These are phyloP conservation scores for Colletotrichum lindemuthianum DNA, from an alignment of 2,329 filamentous ascomycete species.

Conservation along the genomic window DNA sequence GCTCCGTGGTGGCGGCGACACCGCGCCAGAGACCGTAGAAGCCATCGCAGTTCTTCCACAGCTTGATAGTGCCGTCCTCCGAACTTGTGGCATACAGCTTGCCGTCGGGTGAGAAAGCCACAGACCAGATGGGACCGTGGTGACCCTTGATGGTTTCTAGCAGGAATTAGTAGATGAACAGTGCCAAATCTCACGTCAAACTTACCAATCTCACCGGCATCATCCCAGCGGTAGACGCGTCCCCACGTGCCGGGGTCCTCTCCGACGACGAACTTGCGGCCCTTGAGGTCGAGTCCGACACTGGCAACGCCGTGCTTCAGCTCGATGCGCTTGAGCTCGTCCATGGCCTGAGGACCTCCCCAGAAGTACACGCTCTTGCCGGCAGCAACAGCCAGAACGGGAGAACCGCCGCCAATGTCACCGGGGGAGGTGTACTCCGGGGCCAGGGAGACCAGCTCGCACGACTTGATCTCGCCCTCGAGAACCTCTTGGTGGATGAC, in stretches of 20 bases:
- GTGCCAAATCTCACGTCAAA: conserved; percentile 30
- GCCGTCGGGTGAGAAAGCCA: conserved; percentile 93
- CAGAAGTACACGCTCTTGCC: conserved; percentile 96
- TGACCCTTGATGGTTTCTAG: conserved; percentile 94
- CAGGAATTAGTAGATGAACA: conserved; percentile 22
- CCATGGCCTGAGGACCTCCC: conserved; percentile 76
- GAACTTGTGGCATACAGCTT: conserved; percentile 97
- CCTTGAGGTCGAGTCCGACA: conserved; percentile 85
- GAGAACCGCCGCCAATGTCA: conserved; percentile 73
- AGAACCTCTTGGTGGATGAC: conserved; percentile 81
- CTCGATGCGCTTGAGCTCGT: conserved; percentile 80
- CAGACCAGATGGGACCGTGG: conserved; percentile 96
- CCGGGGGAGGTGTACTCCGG: conserved; percentile 65
- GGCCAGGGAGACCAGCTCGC: conserved; percentile 82
- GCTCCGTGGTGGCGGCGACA: conserved; percentile 41
- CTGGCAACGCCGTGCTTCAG: conserved; percentile 89
- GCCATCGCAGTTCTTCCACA: conserved; percentile 79
- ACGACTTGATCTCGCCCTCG: conserved; percentile 88
- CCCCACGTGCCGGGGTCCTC: conserved; percentile 96
- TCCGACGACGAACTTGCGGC: conserved; percentile 87
- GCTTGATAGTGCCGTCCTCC: conserved; percentile 96
- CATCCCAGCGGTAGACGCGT: conserved; percentile 90
- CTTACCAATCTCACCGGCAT: conserved; percentile 79
- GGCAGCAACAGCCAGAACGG: conserved; percentile 88
- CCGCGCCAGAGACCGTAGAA: conserved; percentile 72